Evolutionary conservation across 352 stramenopile species (phyloP), one percentile per base, ranked within the genome.

Genomic region (Pythium dissimile): DNA sequence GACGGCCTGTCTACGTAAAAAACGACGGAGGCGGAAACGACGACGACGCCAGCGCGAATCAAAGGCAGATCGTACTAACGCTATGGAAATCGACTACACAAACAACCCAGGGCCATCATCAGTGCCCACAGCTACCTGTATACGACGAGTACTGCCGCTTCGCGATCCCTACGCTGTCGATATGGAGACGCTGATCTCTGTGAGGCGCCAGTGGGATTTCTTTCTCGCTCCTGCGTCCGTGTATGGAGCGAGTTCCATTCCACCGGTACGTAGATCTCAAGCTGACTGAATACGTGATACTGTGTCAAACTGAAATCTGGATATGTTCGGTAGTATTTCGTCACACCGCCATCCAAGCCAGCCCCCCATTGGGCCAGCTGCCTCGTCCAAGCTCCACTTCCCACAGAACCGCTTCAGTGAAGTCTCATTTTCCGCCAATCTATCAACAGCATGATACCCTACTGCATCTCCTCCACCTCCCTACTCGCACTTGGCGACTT

Each of bases 291-390:
- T 37, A 35, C 27, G 26, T 28, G 28, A 34, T 11, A n/a, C n/a
- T n/a, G n/a, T n/a, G n/a, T n/a, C n/a, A n/a, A n/a, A n/a, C n/a
- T n/a, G n/a, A n/a, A 41, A 15, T 54, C 3, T 23, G 16, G 7
- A 35, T 54, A 20, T 46, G 28, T n/a, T 27, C 3, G 42, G 50
- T 31, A 86, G 73, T 66, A 81, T 62, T 86, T 80, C 51, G 62
- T 86, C 16, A 43, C 51, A 16, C 71, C 75, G 1, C 75, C 75
- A 53, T 8, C 11, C 2, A 38, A 52, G 5, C 66, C 72, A 2
- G 61, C 65, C 16, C 3, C 56, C 35, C 47, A 62, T n/a, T 86
- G 75, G 75, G 54, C 49, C 26, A 30, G n/a, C 0, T 59, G 59
- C 15, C 13, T 30, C 2, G 34, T 16, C 23, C 43, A 24, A 41